Evolutionary conservation across 2,329 filamentous ascomycete species (phyloP), one percentile per base, ranked within the genome.

Genomic region (Didymella pinodella): DNA sequence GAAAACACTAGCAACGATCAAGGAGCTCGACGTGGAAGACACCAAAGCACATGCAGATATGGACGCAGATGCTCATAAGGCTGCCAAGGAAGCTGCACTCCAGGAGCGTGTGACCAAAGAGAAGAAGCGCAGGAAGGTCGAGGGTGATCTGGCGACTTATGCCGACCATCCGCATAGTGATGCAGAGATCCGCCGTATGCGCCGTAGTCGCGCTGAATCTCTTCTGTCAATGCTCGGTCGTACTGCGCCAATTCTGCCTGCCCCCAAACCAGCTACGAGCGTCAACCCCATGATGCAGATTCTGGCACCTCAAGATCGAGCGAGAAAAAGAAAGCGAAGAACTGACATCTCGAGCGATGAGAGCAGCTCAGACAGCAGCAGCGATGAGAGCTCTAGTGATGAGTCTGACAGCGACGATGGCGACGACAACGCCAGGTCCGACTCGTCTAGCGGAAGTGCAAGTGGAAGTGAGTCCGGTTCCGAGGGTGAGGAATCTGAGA

Each of bases 1-100:
- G 68, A 82, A 85, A 54, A 91, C 91, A 25, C 80, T 86, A 59
- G 84, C 88, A 50, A 78, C 88, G 48, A 82, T 88, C 65, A 82
- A 84, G 20, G 74, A 77, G 26, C 83, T 87, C 63, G 82, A 85
- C 40, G 65, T 68, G 36, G 66, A 70, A 54, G 70, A 73, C 46
- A 59, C 63, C 7, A 62, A 73, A 57, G 62, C 63, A 7, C 53
- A 59, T 8, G 34, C 64, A 11, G 77, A 80, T 72, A 74, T 78
- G 26, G 73, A 76, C 12, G 54, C 60, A 11, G 70, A 68, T 18
- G 73, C 62, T 7, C 75, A 79, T 14, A 65, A 75, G 54, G 70
- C 69, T 4, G 76, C 77, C 7, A 73, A 77, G 43, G 72, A 76
- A 5, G 69, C 71, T 20, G 78, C 77, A 2, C 63, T 79, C 8